Evolutionary conservation across 176 grass and related monocot genomes (phyloP), one percentile per base, ranked within the genome.

Genomic region (Musa beccarii): DNA sequence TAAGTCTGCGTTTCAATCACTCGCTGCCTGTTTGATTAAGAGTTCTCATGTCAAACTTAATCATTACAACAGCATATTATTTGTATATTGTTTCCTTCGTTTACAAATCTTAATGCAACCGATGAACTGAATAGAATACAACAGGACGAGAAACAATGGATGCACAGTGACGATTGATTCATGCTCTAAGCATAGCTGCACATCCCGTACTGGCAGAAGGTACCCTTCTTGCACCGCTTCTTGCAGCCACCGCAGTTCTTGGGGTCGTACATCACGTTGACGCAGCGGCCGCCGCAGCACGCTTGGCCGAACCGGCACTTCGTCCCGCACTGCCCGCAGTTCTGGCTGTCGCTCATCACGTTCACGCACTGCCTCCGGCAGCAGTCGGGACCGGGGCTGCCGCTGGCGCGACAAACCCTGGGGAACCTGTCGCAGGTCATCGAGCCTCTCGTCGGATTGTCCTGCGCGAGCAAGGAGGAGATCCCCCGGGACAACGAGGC

Each of bases 341-440:
- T 57, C 8, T 9, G 22, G 4, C 0, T 17, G 72, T 57, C 72
- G 2, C 7, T 29, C 53, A 19, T n/a, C 53, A 59, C 72, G 53
- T 74, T 52, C 72, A 57, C 53, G 25, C 53, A 74, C 9, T 43
- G 52, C 72, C 28, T 74, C 72, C 52, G 0, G 53, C 72, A 74
- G 53, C 53, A 74, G 72, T 74, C 72, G 4, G 72, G 53, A 14
- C 53, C 22, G 22, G 72, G 22, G 53, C 72, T 59, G 52, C 72
- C 53, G 12, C 8, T 11, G 16, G 43, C 49, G 0, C 17, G 68
- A 19, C 68, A 70, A 13, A 70, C 68, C 68, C 68, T 50, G 0
- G 66, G 66, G 34, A 69, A 69, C 66, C 12, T 69, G 29, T 69
- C 28, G 66, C 66, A 72, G 20, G 69, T 72, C 69, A 72, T 73